Evolutionary conservation across 441 rosid genomes (phyloP), one percentile per base, ranked within the genome.

Genomic region (Populus hybrid): DNA sequence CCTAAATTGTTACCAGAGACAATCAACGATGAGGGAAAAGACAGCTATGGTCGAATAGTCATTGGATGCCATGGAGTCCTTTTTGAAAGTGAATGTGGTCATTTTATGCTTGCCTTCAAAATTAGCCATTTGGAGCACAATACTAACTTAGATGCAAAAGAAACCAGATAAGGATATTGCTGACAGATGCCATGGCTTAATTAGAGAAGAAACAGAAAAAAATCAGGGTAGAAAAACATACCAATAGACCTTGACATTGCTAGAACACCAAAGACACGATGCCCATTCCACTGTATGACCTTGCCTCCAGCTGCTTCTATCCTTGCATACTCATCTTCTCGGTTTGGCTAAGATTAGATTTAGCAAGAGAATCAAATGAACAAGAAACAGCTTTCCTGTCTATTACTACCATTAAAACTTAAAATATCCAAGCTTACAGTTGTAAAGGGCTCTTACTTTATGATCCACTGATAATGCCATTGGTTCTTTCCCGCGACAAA

Each of bases 171-270:
- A 72, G 61, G 10, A 64, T 32, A 65, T 46, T 67, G 72, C 71
- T 16, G 5, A 24, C 57, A 46, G 18, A 46, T 63, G 34, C 30
- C 34, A 32, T 30, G 69, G 8, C 9, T 73, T 21, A 38, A 50
- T 67, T n/a, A 21, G 28, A 75, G 9, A 59, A 61, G 66, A 10
- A 61, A 61, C 66, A 61, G 8, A 30, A 35, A 54, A 28, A 36
- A n/a, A 40, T n/a, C 50, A 70, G 34, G 21, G 38, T 50, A 72
- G 61, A 74, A 80, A 81, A 23, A 70, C 89, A 38, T 81, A 92
- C 98, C 98, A 67, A 95, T 90, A 75, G 98, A 93, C 78, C 97
- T 93, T 54, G 98, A 95, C 98, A 95, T 93, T 21, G 97, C 97
- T 74, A 95, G 94, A 81, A 95, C 97, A 6, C 97, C 98, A 75